Conservation (phyloP, 1,284 basidiomycete species). For the Puccinia horiana region DNA sequence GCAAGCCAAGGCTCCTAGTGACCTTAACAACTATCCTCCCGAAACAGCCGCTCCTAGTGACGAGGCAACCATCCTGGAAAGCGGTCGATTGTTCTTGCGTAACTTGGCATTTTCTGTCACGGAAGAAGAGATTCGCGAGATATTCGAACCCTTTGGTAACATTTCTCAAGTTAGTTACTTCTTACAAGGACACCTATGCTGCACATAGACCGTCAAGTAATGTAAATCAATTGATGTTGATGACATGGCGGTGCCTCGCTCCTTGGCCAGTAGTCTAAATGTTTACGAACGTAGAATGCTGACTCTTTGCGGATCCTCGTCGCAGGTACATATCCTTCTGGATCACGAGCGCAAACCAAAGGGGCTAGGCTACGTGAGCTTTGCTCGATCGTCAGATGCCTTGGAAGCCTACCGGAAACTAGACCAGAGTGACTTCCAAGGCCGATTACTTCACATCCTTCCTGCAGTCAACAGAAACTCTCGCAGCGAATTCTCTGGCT, state of each 20-base stretch:
- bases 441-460: constrained; percentile 84
- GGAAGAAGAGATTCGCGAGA: constrained; percentile 69
- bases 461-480: constrained; percentile 72
- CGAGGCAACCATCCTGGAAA: constrained; percentile 68
- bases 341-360: constrained; percentile 72
- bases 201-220: constrained; percentile 55
- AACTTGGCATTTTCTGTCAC: constrained; percentile 85
- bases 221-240: constrained; percentile 68
- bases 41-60: constrained; percentile 55
- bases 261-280: constrained; percentile 61
- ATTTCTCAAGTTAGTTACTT: constrained; percentile 62
- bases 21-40: background rate
- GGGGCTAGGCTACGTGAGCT: constrained; percentile 81
- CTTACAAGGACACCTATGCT: background rate
- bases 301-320: constrained; percentile 1
- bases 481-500: constrained; percentile 55
- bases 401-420: constrained; percentile 74
- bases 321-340: constrained; percentile 78
- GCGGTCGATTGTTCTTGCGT: constrained; percentile 82
- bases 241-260: constrained; percentile 67
- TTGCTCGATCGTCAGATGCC: constrained; percentile 68
- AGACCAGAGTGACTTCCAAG: constrained; percentile 86
- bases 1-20: constrained; percentile 55
- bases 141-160: constrained; percentile 72
- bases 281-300: constrained; percentile 35